phyloP scores from a whole-genome alignment of 2,329 filamentous ascomycete species.

The Tolypocladium pustulatum region DNA sequence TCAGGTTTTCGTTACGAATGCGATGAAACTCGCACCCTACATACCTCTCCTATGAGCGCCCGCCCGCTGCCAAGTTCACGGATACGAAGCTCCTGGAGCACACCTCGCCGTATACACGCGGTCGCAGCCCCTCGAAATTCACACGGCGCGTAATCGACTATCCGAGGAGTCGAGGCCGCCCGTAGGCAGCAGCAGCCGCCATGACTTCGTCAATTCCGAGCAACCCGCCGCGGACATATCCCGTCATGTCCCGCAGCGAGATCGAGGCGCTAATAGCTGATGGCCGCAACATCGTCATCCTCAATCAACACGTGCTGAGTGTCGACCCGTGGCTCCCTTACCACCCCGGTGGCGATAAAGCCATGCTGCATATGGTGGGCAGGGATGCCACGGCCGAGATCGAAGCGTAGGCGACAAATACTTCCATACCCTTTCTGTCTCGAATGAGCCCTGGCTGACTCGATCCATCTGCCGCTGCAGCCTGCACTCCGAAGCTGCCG shows the following conservation, averaged over 20 bases:
- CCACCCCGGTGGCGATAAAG: conserved; percentile 85
- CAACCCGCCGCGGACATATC: conserved; percentile 14
- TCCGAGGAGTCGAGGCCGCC: not conserved
- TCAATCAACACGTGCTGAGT: conserved; percentile 73
- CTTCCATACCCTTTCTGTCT: not conserved
- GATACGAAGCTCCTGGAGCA: not conserved
- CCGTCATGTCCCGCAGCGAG: conserved; percentile 26
- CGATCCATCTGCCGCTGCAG: conserved; percentile 29
- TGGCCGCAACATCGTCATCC: conserved; percentile 68
- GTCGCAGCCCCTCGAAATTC: not conserved
- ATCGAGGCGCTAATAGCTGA: conserved; percentile 70
- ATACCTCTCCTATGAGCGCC: not conserved
- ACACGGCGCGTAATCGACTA: not conserved
- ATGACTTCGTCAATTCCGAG: not conserved
- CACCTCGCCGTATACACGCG: not conserved
- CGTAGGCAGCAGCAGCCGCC: not conserved
- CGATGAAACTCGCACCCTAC: not conserved
- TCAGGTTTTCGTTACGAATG: not conserved
- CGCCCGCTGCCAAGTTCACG: not conserved
- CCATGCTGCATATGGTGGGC: conserved; percentile 88
- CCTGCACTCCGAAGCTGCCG: conserved; percentile 72
- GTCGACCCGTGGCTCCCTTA: conserved; percentile 81
- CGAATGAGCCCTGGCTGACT: not conserved
- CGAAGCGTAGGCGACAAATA: conserved; percentile 53
- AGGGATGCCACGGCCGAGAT: conserved; percentile 93